These are phyloP conservation scores for Fusarium sp. DNA, from an alignment of 2,329 filamentous ascomycete species.

Conservation along the genomic window DNA sequence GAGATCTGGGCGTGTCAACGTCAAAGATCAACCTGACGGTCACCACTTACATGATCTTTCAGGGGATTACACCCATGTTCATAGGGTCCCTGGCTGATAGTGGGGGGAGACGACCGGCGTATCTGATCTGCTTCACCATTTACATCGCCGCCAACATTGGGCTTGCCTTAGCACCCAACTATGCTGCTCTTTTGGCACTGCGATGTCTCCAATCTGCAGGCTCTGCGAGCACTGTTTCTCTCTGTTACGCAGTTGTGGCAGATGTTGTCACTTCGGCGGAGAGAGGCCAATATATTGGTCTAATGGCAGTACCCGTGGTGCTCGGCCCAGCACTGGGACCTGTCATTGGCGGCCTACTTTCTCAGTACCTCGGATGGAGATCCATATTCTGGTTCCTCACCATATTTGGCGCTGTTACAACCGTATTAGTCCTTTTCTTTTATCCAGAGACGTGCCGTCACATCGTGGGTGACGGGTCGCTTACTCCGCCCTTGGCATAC, in stretches of 20 bases:
- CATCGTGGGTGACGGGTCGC: conserved; percentile 68
- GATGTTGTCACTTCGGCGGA: conserved; percentile 76
- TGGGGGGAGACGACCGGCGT: conserved; percentile 68
- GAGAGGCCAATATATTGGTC: conserved; percentile 72
- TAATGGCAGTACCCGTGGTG: conserved; percentile 64
- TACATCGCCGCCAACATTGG: conserved; percentile 70
- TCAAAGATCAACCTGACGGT: conserved; percentile 66
- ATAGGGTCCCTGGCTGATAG: conserved; percentile 70
- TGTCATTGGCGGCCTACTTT: conserved; percentile 71
- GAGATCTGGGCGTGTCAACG: conserved; percentile 61
- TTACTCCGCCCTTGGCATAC: conserved; percentile 58
- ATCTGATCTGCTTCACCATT: conserved; percentile 67
- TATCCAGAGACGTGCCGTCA: conserved; percentile 68
- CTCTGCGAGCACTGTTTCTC: conserved; percentile 71
- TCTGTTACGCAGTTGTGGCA: conserved; percentile 72
- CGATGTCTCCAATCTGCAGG: conserved; percentile 72
- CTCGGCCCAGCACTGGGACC: conserved; percentile 68
- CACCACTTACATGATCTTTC: conserved; percentile 73
- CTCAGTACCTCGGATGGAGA: conserved; percentile 71
- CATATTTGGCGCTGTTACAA: conserved; percentile 60
- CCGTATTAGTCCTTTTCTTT: conserved; percentile 62
- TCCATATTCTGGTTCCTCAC: conserved; percentile 75
- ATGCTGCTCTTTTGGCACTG: conserved; percentile 66
- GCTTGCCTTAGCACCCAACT: conserved; percentile 65
- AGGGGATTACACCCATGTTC: conserved; percentile 72